Evolutionary conservation across 163 green algal genomes (phyloP).

Genomic region (Scenedesmus sp.): DNA sequence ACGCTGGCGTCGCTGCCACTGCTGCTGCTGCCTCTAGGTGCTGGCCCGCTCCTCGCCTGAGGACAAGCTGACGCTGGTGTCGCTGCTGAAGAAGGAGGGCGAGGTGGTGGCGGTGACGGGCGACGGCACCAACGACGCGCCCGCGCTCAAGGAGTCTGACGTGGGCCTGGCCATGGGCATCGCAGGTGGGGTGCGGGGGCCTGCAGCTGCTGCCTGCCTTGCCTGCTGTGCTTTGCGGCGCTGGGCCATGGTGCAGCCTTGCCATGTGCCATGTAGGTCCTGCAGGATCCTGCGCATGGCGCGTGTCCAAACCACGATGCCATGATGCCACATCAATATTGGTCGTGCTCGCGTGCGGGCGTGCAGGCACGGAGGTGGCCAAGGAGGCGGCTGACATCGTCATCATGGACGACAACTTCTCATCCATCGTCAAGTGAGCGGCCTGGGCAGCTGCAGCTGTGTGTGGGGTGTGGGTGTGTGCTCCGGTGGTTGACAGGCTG

Average conservation of each 20-base stretch:
- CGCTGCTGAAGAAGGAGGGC: constrained; percentile 86
- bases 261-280: not conserved
- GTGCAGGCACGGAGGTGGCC: constrained; percentile 66
- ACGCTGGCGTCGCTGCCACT: not conserved
- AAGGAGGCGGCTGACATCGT: constrained; percentile 99
- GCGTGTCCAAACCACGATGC: no score
- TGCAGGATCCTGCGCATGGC: not conserved
- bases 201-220: not conserved
- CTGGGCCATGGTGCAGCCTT: constrained; percentile 64
- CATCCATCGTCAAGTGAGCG: constrained; percentile 90
- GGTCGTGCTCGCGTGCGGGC: no score
- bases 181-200: constrained; percentile 72
- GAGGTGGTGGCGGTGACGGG: constrained; percentile 95
- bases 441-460: not conserved
- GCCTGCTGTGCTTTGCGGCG: constrained; percentile 45
- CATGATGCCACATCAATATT: no score
- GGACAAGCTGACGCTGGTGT: constrained; percentile 95
- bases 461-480: no score
- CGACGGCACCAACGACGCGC: constrained; percentile 98
- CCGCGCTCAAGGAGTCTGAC: constrained; percentile 96
- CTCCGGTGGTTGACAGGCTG: not conserved
- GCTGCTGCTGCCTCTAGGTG: constrained; percentile 71
- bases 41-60: constrained; percentile 92
- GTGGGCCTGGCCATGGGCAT: constrained; percentile 99
- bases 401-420: constrained; percentile 99